These are phyloP conservation scores for Halophytophthora batemanensis DNA, from an alignment of 352 stramenopile species.

Conservation along the genomic window DNA sequence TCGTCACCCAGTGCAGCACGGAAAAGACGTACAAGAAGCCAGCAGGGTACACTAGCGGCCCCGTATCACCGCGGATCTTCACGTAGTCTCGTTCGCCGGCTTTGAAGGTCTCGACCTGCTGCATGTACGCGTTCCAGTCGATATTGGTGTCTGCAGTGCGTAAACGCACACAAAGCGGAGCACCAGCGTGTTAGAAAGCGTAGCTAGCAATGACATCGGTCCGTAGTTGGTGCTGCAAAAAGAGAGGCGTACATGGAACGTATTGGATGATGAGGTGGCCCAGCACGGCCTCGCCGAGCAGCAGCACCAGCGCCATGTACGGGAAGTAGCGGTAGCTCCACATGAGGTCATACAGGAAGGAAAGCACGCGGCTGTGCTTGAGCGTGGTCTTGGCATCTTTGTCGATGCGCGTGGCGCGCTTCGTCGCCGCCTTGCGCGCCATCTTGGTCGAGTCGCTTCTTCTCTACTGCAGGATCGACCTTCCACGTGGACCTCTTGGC, in stretches of 20 bases:
- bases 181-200: background rate
- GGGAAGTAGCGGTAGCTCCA: constrained; percentile 87
- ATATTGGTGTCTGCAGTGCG: constrained; percentile 94
- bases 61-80: constrained; percentile 94
- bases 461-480: background rate
- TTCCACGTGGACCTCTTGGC: constrained; percentile 13
- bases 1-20: constrained; percentile 90
- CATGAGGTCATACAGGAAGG: constrained; percentile 79
- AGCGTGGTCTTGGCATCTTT: constrained; percentile 84
- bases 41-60: constrained; percentile 97
- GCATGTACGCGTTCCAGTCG: constrained; percentile 99
- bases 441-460: constrained; percentile 15
- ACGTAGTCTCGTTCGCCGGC: constrained; percentile 95
- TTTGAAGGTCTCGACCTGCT: constrained; percentile 94
- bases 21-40: constrained; percentile 98
- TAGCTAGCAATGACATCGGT: constrained; percentile 1
- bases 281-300: constrained; percentile 54
- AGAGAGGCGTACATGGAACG: constrained; percentile 51
- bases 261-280: constrained; percentile 82
- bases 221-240: background rate
- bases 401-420: constrained; percentile 75
- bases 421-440: constrained; percentile 14
- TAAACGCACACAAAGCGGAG: constrained; percentile 1
- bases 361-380: constrained; percentile 62
- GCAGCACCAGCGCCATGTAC: constrained; percentile 48